These are phyloP conservation scores for Candida gigantensis DNA, from an alignment of 1,139 yeast genomes.

Conservation along the genomic window DNA sequence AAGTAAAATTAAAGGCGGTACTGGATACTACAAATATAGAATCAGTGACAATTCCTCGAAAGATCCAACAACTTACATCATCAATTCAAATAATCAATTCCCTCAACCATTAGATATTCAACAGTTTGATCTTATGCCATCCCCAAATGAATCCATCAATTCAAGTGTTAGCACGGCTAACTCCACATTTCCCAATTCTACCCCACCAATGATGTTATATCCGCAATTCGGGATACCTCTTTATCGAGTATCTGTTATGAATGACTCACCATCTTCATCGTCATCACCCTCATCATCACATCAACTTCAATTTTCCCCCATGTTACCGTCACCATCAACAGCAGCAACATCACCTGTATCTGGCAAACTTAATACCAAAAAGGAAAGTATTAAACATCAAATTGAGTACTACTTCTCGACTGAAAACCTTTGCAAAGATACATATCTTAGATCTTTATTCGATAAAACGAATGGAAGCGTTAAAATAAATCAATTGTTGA, in stretches of 20 bases:
- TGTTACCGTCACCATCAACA: constrained; percentile 1
- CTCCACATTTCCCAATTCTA: neutral
- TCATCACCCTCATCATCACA: constrained; percentile 1
- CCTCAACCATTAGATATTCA: neutral
- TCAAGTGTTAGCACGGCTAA: neutral
- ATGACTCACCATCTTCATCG: neutral
- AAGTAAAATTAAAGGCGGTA: constrained; percentile 11
- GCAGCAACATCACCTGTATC: neutral
- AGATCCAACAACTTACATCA: constrained; percentile 2
- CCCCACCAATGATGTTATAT: constrained; percentile 5
- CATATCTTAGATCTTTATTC: constrained; percentile 23
- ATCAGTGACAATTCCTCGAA: constrained; percentile 4
- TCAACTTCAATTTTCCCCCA: neutral
- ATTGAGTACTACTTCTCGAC: constrained; percentile 28
- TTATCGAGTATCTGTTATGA: constrained; percentile 3
- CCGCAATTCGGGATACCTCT: constrained; percentile 8
- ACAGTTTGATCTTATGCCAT: neutral
- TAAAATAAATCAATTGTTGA: constrained; percentile 17
- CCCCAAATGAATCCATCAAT: neutral
- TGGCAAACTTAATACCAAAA: constrained; percentile 2
- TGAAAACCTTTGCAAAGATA: constrained; percentile 27
- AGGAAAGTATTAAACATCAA: constrained; percentile 19
- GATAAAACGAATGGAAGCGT: constrained; percentile 21
- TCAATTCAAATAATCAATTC: neutral
- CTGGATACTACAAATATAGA: constrained; percentile 8